phyloP scores from a whole-genome alignment of 2,329 filamentous ascomycete species.

The Leptographium flavum region DNA sequence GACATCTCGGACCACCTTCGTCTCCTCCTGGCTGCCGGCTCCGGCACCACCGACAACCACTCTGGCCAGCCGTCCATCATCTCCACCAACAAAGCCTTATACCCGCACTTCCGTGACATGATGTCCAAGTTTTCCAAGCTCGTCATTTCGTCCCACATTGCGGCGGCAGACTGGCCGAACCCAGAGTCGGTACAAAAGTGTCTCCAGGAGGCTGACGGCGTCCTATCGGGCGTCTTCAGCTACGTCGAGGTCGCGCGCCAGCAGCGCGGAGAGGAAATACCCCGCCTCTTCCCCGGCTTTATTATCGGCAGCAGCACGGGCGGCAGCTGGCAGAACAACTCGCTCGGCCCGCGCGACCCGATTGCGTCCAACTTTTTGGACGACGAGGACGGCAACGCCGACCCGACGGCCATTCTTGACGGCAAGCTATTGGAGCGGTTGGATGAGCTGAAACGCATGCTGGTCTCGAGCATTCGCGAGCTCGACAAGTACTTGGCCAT shows the following conservation, averaged over 20 bases:
- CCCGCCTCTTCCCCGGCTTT: slow-evolving; percentile 85
- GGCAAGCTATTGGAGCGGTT: slow-evolving; percentile 64
- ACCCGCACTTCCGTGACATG: slow-evolving; percentile 96
- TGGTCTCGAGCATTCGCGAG: slow-evolving; percentile 74
- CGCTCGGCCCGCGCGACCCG: slow-evolving; percentile 49
- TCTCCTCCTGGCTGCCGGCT: slow-evolving; percentile 84
- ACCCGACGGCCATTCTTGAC: slow-evolving; percentile 64
- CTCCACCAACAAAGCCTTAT: slow-evolving; percentile 90
- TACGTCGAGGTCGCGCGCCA: slow-evolving; percentile 93
- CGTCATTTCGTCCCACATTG: slow-evolving; percentile 94
- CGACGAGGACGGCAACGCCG: slow-evolving; percentile 57
- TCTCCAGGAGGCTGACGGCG: slow-evolving; percentile 91
- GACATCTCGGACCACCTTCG: slow-evolving; percentile 95
- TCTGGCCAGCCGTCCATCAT: slow-evolving; percentile 99
- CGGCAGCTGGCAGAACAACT: slow-evolving; percentile 75
- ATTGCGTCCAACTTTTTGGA: slow-evolving; percentile 76
- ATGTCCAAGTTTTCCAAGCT: slow-evolving; percentile 99
- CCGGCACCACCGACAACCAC: slow-evolving; percentile 95
- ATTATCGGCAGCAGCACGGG: slow-evolving; percentile 72
- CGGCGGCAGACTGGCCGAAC: slow-evolving; percentile 88
- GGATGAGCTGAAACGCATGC: slow-evolving; percentile 71
- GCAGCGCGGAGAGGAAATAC: slow-evolving; percentile 85
- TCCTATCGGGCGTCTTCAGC: slow-evolving; percentile 83
- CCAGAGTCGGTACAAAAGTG: slow-evolving; percentile 92
- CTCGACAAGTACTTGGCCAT: slow-evolving; percentile 71